A percentile compares a stretch with the other conserved stretches of the same genome.
phyloP scores from a whole-genome alignment of 1,284 basidiomycete species.

The Rhodofomes roseus region DNA sequence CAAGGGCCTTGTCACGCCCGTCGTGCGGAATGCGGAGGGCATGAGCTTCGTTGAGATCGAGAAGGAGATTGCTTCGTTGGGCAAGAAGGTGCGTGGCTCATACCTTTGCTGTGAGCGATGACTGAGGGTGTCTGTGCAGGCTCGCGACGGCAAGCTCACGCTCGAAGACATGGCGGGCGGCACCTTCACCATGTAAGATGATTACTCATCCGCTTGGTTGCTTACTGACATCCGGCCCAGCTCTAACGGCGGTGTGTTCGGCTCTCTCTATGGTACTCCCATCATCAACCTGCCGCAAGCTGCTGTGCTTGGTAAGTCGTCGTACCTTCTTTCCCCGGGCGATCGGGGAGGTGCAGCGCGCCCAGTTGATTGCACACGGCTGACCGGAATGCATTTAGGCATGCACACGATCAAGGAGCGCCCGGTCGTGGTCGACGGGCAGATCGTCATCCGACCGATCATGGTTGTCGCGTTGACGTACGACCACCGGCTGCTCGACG shows the following conservation, averaged over 20 bases:
- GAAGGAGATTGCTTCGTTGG: constrained; percentile 85
- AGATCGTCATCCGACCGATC: constrained; percentile 95
- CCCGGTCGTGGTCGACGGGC: constrained; percentile 89
- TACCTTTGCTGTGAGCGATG: background rate
- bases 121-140: constrained; percentile 40
- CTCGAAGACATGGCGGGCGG: constrained; percentile 98
- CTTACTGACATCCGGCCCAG: constrained; percentile 33
- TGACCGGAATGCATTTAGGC: constrained; percentile 36
- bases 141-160: constrained; percentile 90
- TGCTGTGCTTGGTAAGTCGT: constrained; percentile 76
- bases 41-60: constrained; percentile 93
- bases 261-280: constrained; percentile 94
- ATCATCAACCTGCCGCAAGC: constrained; percentile 97
- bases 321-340: background rate
- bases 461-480: constrained; percentile 96
- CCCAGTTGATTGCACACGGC: background rate
- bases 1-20: constrained; percentile 96
- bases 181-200: constrained; percentile 90
- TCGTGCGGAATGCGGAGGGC: constrained; percentile 87
- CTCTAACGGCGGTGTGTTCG: constrained; percentile 98
- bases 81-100: constrained; percentile 70
- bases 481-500: constrained; percentile 95
- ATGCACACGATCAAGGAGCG: constrained; percentile 98
- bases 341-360: background rate
- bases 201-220: constrained; percentile 13